Base-by-base conservation (phyloP, 169 alveolate genomes). In the Plasmodium malariae region DNA sequence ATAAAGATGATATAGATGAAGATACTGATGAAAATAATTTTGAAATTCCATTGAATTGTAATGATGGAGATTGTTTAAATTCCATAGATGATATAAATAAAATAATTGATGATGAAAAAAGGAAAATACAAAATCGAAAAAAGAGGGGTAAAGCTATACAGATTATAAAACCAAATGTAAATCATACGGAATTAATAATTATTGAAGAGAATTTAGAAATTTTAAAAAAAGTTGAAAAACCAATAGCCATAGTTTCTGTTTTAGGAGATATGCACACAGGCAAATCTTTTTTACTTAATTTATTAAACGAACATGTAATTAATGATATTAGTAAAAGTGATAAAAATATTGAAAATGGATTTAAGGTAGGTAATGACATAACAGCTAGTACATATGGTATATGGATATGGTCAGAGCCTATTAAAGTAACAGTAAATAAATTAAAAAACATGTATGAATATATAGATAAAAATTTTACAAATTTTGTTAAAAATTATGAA, bases 251-350 rank as follows among this genome's bases (percentile, higher is more conserved):
- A 9, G 94, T 95, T 11, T 92, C 96, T 6, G 96, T 94, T 9
- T 73, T 95, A 55, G 97, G 97, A 34, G 89, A 93, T 51, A 73
- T 95, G 83, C 94, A 95, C 67, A 88, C 95, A 34, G 97, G 97
- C 4, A 95, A 95, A 86, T 89, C 95, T 7, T 94, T 93, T 40
- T 63, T 95, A 21, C 67, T 94, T 11, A 95, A 95, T 74, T 92
- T 90, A 51, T 59, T 94, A 1, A 94, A 94, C 51, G 96, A 94
- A 24, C 89, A 94, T 45, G 73, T 80, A 5, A 59, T 94, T 24
- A 67, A 85, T 59, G 94, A 80, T 36, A 34, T 85, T 17, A 87
- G 71, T 34, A 86, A 83, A 36, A 54, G 91, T 28, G 55, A 88
- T 30, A 72, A 65, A 62, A 48, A n/a, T 90, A 45, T 68, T 49